phyloP scores from a whole-genome alignment of 371 early-diverging fungal species.

The Nosema muscidifuracis region DNA sequence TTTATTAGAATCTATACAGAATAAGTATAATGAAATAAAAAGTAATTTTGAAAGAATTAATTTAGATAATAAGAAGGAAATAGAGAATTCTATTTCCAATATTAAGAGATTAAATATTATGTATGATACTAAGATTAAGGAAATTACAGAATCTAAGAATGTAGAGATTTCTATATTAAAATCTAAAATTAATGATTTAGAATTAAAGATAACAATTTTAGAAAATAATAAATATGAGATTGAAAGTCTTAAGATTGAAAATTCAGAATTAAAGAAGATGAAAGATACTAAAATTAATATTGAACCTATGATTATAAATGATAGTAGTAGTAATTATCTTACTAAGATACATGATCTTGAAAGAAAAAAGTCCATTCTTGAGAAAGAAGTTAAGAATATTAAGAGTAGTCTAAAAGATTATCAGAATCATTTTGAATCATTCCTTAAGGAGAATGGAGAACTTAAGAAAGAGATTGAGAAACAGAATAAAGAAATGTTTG shows the following conservation, averaged over 20 bases:
- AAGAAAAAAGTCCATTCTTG: neutral
- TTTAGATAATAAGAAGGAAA: neutral
- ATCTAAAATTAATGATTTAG: conserved; percentile 20
- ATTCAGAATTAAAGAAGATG: neutral
- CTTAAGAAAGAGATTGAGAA: conserved; percentile 8
- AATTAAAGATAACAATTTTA: neutral
- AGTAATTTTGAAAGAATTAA: neutral
- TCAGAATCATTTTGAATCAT: neutral
- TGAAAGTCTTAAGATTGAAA: neutral
- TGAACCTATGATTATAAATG: conserved; percentile 1
- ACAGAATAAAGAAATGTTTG: neutral
- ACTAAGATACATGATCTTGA: conserved; percentile 12
- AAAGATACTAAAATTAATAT: conserved; percentile 1
- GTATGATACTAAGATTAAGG: neutral
- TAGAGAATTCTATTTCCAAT: neutral
- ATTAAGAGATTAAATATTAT: neutral
- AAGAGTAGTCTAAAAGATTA: conserved; percentile 9
- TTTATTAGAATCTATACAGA: neutral
- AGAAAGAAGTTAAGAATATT: neutral
- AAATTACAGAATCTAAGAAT: neutral
- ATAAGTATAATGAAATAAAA: neutral
- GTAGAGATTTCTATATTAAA: neutral
- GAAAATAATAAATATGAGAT: no score
- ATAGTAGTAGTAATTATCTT: neutral
- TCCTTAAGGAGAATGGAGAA: neutral